A percentile compares a stretch with the other conserved stretches of the same genome.
Evolutionary conservation across 139 green algal genomes (phyloP).

Genomic region (Asterochloris erici): DNA sequence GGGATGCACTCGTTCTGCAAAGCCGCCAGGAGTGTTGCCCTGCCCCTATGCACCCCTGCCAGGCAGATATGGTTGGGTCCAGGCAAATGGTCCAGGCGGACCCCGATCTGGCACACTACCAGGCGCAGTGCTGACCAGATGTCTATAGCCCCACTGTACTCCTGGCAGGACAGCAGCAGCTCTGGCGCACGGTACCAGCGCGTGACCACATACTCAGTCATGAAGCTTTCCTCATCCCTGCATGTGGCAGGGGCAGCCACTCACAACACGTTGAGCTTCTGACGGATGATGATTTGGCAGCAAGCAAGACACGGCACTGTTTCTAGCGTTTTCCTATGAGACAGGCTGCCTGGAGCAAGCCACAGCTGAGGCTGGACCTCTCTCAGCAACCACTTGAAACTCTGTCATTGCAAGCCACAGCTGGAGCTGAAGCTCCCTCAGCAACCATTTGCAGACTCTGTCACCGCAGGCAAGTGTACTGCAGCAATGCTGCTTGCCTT

Average conservation of each 20-base stretch:
- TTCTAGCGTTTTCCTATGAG: too few relatives aligned
- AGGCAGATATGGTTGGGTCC: neutral
- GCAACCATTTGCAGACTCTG: neutral
- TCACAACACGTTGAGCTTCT: neutral
- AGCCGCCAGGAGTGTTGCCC: neutral
- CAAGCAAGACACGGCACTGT: too few relatives aligned
- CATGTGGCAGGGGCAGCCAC: neutral
- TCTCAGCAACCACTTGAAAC: too few relatives aligned
- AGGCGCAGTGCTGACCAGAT: slow-evolving; percentile 39
- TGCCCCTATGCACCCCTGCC: too few relatives aligned
- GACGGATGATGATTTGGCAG: neutral
- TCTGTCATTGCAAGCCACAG: neutral
- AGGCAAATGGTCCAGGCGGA: neutral
- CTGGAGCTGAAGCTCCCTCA: neutral
- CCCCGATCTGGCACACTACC: neutral
- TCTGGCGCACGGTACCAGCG: slow-evolving; percentile 93
- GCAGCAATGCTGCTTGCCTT: neutral
- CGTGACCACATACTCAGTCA: slow-evolving; percentile 96
- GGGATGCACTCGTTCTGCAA: too few relatives aligned
- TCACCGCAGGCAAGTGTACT: neutral
- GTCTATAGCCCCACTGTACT: slow-evolving; percentile 72
- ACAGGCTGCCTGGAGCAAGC: too few relatives aligned
- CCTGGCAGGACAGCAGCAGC: slow-evolving; percentile 82
- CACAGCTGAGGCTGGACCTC: too few relatives aligned
- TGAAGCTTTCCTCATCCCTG: slow-evolving; percentile 78